Conservation (phyloP, 2,329 filamentous ascomycete species). For the Thielaviopsis cerberus region DNA sequence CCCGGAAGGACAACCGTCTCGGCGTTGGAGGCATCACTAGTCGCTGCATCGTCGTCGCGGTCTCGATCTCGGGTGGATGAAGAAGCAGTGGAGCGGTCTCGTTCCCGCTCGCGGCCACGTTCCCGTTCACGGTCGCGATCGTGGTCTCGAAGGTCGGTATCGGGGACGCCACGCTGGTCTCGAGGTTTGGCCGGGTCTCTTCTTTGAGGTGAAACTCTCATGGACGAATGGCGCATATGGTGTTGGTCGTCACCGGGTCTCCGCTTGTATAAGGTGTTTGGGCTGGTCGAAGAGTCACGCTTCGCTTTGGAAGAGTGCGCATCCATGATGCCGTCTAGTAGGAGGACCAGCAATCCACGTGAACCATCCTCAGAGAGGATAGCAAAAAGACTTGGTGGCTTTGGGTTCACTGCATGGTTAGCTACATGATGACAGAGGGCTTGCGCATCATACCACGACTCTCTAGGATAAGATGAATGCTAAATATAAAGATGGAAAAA, state of each 20-base stretch:
- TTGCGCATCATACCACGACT: not conserved
- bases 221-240: not conserved
- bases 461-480: not conserved
- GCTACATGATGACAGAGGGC: not conserved
- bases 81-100: not conserved
- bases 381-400: not conserved
- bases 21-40: slow-evolving; percentile 42
- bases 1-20: slow-evolving; percentile 52
- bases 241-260: slow-evolving; percentile 3
- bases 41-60: slow-evolving; percentile 23
- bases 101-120: slow-evolving; percentile 2
- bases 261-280: not conserved
- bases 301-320: slow-evolving; percentile 9
- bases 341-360: not conserved
- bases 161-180: not conserved
- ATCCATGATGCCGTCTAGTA: slow-evolving; percentile 10
- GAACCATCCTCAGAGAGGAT: slow-evolving; percentile 10
- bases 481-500: not conserved
- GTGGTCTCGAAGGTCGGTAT: not conserved
- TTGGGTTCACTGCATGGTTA: not conserved
- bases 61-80: slow-evolving; percentile 14
- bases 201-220: not conserved
- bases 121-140: slow-evolving; percentile 7
- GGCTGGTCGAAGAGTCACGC: slow-evolving; percentile 6
- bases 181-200: not conserved